Evolutionary conservation across 2,329 filamentous ascomycete species (phyloP).

Genomic region (Claviceps purpurea): DNA sequence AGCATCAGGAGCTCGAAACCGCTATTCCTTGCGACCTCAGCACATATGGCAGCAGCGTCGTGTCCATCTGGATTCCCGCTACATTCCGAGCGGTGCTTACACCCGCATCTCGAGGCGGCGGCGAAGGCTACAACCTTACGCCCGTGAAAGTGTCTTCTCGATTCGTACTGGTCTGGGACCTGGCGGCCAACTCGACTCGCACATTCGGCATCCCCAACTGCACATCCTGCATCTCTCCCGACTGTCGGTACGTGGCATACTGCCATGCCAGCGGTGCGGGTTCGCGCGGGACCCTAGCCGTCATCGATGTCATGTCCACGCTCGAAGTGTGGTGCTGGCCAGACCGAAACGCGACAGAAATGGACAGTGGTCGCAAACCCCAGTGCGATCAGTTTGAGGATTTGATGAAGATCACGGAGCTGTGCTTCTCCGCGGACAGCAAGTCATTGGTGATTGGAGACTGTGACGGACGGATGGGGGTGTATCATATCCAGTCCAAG

Average conservation of each 20-base stretch:
- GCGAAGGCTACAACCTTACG: conserved; percentile 19
- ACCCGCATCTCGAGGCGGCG: conserved; percentile 13
- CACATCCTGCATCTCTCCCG: conserved; percentile 24
- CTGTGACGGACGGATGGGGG: conserved; percentile 18
- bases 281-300: conserved; percentile 19
- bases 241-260: conserved; percentile 27
- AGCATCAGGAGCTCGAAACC: conserved; percentile 25
- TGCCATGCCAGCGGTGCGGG: conserved; percentile 22
- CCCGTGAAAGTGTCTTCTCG: conserved; percentile 19
- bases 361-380: conserved; percentile 10
- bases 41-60: conserved; percentile 24
- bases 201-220: conserved; percentile 27
- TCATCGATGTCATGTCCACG: conserved; percentile 25
- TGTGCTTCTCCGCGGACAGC: conserved; percentile 25
- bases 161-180: conserved; percentile 27
- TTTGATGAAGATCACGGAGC: conserved; percentile 22
- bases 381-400: conserved; percentile 21
- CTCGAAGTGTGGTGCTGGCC: conserved; percentile 26
- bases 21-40: conserved; percentile 23
- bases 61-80: conserved; percentile 28
- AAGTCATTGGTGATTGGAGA: conserved; percentile 23
- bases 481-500: conserved; percentile 22
- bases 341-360: conserved; percentile 16
- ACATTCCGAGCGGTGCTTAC: conserved; percentile 20
- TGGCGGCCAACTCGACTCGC: conserved; percentile 22